phyloP scores from a whole-genome alignment of 2,329 filamentous ascomycete genomes.

The Dactylella cylindrospora region DNA sequence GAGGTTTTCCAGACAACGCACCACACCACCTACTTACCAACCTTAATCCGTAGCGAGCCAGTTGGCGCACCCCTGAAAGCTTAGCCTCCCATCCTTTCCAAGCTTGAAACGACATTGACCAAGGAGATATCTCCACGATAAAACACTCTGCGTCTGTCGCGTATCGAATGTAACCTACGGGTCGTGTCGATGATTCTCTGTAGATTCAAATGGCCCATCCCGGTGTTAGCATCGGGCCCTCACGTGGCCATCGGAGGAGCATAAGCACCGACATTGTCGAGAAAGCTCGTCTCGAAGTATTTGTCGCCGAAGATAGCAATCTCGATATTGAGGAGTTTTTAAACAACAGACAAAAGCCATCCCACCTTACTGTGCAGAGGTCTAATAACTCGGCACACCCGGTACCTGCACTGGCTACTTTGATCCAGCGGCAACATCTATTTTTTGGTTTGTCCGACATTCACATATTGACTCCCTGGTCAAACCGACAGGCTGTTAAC shows the following conservation, averaged over 20 bases:
- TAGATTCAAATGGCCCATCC: conserved; percentile 35
- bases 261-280: conserved; percentile 59
- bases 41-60: conserved; percentile 14
- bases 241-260: conserved; percentile 49
- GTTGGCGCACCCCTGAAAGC: too few relatives aligned
- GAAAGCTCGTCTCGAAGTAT: conserved; percentile 62
- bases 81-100: too few relatives aligned
- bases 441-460: conserved; percentile 64
- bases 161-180: conserved; percentile 14
- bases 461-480: too few relatives aligned
- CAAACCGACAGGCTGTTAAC: not conserved
- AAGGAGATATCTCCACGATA: not conserved
- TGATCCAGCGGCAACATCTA: conserved; percentile 65
- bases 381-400: conserved; percentile 17
- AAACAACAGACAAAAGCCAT: conserved; percentile 21
- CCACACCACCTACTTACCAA: conserved; percentile 19
- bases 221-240: conserved; percentile 45
- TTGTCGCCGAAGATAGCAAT: conserved; percentile 62
- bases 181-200: conserved; percentile 35
- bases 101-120: conserved; percentile 1
- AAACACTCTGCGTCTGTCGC: not conserved
- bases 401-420: conserved; percentile 59
- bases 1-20: not conserved
- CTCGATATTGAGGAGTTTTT: conserved; percentile 58
- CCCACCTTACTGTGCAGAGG: conserved; percentile 49